phyloP scores from a whole-genome alignment of 805 yeast species.

The Saccharomycopsis fermentans region DNA sequence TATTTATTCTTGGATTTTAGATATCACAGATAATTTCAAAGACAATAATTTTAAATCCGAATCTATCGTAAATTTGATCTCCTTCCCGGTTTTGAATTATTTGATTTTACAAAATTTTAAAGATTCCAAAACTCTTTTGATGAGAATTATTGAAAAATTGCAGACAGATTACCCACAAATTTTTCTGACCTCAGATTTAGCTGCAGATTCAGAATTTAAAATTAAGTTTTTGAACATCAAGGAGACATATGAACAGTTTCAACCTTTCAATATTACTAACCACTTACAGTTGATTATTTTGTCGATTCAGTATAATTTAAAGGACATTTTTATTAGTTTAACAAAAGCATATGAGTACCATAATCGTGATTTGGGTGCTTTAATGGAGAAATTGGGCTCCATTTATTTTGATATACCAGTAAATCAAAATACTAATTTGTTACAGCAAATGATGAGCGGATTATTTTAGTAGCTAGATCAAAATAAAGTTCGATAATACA shows the following conservation, averaged over 20 bases:
- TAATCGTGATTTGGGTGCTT: conserved; percentile 30
- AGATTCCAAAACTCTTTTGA: conserved; percentile 31
- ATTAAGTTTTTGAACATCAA: conserved; percentile 20
- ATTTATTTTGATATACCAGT: conserved; percentile 49
- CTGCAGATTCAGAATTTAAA: conserved; percentile 20
- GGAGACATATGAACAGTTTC: background rate
- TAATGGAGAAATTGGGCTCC: conserved; percentile 50
- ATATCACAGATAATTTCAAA: conserved; percentile 20
- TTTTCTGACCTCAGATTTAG: conserved; percentile 17
- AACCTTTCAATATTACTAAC: conserved; percentile 37
- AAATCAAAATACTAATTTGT: conserved; percentile 42
- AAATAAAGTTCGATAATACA: background rate
- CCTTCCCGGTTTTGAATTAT: conserved; percentile 13
- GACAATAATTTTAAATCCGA: conserved; percentile 21
- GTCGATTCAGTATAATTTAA: conserved; percentile 44
- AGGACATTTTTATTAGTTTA: conserved; percentile 45
- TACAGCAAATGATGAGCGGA: conserved; percentile 72
- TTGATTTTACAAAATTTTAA: conserved; percentile 26
- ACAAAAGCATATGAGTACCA: conserved; percentile 37
- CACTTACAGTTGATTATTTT: conserved; percentile 58
- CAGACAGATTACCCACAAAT: conserved; percentile 23
- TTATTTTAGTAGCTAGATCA: conserved; percentile 26
- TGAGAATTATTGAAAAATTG: conserved; percentile 17
- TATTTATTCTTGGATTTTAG: conserved; percentile 37
- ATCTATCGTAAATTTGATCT: conserved; percentile 15